Conservation (phyloP, 2,329 filamentous ascomycete genomes). For the Bipolaris gigantea region DNA sequence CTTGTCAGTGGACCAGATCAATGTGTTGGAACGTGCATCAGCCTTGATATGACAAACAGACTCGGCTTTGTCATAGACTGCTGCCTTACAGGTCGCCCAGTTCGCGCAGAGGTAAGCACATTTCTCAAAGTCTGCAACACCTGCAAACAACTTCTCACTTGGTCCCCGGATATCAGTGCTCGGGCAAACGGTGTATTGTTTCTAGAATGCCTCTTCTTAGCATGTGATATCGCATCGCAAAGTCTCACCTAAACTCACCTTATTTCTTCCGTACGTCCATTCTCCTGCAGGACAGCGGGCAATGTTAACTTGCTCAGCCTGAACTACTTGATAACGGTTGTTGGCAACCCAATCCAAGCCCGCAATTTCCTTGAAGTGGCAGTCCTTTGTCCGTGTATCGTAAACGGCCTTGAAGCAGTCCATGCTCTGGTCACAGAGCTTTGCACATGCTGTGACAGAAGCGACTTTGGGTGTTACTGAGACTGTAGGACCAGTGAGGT, state of each 20-base stretch:
- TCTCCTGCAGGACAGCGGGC: constrained; percentile 27
- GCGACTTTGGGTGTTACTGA: constrained; percentile 17
- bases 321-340: constrained; percentile 24
- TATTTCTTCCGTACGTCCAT: constrained; percentile 20
- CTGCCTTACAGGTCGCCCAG: constrained; percentile 21
- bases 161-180: constrained; percentile 29
- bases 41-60: constrained; percentile 31
- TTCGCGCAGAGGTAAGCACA: constrained; percentile 30
- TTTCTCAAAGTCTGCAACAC: constrained; percentile 18
- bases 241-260: constrained; percentile 13
- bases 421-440: constrained; percentile 22
- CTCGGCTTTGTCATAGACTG: constrained; percentile 24
- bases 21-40: constrained; percentile 22
- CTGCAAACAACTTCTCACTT: constrained; percentile 18
- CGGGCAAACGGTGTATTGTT: constrained; percentile 27
- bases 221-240: background rate
- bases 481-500: constrained; percentile 20
- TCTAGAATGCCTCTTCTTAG: constrained; percentile 9
- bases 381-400: constrained; percentile 21
- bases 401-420: constrained; percentile 35
- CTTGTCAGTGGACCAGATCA: constrained; percentile 35
- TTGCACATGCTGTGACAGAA: constrained; percentile 25
- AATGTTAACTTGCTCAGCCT: constrained; percentile 30
- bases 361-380: constrained; percentile 27
- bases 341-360: constrained; percentile 26